Evolutionary conservation across 768 basidiomycete species (phyloP), one percentile per base, ranked within the genome.

Genomic region (Boletellus ananas): DNA sequence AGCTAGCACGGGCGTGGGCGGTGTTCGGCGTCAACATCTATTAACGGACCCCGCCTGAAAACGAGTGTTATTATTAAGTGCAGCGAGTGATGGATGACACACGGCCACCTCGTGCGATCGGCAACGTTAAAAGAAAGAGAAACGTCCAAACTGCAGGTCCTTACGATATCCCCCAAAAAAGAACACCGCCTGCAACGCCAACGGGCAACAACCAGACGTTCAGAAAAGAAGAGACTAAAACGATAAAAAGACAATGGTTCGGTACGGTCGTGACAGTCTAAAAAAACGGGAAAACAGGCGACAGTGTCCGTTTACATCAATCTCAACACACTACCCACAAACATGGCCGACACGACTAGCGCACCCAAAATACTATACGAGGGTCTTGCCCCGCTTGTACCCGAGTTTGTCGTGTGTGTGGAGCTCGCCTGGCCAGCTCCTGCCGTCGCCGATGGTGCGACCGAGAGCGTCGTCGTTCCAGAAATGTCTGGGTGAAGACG

Each of bases 381-480:
- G 21, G n/a, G 21, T 1, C n/a, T 40, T 3, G 56, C 60, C 0
- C 34, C 31, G 20, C 39, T 51, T 17, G 29, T 20, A 2, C 44
- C 39, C 1, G 58, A 43, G 2, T 23, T 3, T 23, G 23, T 23
- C 1, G 58, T 41, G 2, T 23, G 23, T 23, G 23, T 23, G 23
- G 55, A 44, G 27, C 47, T 39, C 1, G 52, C 11, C n/a, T 51
- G 53, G 1, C 47, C 49, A 21, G 47, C n/a, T 1, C 41, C 5
- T 18, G 40, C 38, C 3, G 58, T 57, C 0, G 49, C 4, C 1
- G 31, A 20, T 9, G 66, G 12, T 3, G 12, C 11, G 2, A 34
- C 40, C 8, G 47, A 29, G 31, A 66, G 7, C 2, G 63, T 56
- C 3, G 61, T 63, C 8, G 66, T 68, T 3, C 65, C 65, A 10